These are phyloP conservation scores for Cicer yamashitae DNA, from an alignment of 306 rosid genomes.

Conservation along the genomic window DNA sequence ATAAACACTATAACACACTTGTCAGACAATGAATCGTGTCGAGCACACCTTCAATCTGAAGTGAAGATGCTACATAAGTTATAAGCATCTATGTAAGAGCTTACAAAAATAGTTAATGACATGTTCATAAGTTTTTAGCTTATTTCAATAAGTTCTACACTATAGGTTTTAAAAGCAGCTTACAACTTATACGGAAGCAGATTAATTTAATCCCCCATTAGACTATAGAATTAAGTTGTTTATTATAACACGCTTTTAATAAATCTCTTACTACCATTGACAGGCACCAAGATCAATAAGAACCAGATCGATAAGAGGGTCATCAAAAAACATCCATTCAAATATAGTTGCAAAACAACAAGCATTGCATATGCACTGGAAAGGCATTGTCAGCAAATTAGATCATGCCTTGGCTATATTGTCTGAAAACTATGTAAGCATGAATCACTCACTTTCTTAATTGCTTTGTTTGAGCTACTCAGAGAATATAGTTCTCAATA, in stretches of 20 bases:
- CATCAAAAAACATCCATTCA: slow-evolving; percentile 79
- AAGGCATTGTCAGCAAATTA: slow-evolving; percentile 78
- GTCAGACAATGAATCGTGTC: no score
- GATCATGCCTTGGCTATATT: slow-evolving; percentile 63
- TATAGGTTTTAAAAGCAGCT: neutral
- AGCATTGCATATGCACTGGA: slow-evolving; percentile 82
- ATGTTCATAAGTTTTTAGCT: neutral
- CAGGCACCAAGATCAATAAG: slow-evolving; percentile 87
- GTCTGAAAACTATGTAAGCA: slow-evolving; percentile 69
- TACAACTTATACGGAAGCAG: neutral
- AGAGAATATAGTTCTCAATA: slow-evolving; percentile 27
- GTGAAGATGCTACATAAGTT: neutral
- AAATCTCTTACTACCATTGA: slow-evolving; percentile 35
- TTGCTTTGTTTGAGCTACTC: slow-evolving; percentile 24
- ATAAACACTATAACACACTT: no score
- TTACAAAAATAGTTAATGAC: neutral
- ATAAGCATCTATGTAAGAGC: neutral
- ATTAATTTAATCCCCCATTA: neutral
- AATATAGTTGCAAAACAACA: slow-evolving; percentile 83
- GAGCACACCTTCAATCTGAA: no score
- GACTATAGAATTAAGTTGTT: neutral
- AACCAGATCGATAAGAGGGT: slow-evolving; percentile 72
- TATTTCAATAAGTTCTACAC: neutral
- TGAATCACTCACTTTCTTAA: slow-evolving; percentile 28
- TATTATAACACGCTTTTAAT: neutral